These are phyloP conservation scores for Noccaea bulbosa DNA, from an alignment of 345 rosid species.

Conservation along the genomic window DNA sequence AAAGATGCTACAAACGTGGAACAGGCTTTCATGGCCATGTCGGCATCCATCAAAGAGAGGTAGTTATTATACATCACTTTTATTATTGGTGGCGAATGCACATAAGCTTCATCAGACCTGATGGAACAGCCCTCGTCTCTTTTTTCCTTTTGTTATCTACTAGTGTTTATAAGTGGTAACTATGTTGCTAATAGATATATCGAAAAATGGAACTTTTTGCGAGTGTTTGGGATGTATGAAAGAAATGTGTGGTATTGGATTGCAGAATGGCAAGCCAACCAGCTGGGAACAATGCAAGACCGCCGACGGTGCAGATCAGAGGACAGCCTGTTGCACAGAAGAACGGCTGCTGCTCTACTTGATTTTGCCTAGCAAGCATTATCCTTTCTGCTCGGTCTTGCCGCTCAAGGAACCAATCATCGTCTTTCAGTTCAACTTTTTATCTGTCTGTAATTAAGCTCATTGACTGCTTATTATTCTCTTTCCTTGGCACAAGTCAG, in stretches of 20 bases:
- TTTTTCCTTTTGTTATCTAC: background rate
- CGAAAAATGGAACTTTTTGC: background rate
- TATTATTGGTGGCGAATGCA: constrained; percentile 3
- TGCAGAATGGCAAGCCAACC: constrained; percentile 89
- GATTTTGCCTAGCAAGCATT: constrained; percentile 23
- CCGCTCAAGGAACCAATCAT: no score
- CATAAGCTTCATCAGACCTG: constrained; percentile 10
- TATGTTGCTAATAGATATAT: background rate
- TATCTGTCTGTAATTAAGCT: constrained; percentile 25
- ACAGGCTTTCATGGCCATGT: constrained; percentile 84
- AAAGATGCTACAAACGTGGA: constrained; percentile 74
- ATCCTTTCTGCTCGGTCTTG: background rate
- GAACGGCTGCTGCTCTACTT: constrained; percentile 76
- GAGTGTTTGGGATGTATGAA: background rate
- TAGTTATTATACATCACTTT: constrained; percentile 10
- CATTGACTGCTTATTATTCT: constrained; percentile 5
- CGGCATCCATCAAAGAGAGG: constrained; percentile 79
- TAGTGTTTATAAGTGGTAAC: background rate
- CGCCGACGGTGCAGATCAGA: constrained; percentile 69
- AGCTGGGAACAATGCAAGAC: constrained; percentile 61
- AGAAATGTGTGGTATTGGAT: constrained; percentile 18
- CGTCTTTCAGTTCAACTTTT: background rate
- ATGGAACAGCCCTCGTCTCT: constrained; percentile 11
- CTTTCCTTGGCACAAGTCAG: no score
- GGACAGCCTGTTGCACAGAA: constrained; percentile 77